Conservation (phyloP, 257 asterid species). For the Orobanche coerulescens region DNA sequence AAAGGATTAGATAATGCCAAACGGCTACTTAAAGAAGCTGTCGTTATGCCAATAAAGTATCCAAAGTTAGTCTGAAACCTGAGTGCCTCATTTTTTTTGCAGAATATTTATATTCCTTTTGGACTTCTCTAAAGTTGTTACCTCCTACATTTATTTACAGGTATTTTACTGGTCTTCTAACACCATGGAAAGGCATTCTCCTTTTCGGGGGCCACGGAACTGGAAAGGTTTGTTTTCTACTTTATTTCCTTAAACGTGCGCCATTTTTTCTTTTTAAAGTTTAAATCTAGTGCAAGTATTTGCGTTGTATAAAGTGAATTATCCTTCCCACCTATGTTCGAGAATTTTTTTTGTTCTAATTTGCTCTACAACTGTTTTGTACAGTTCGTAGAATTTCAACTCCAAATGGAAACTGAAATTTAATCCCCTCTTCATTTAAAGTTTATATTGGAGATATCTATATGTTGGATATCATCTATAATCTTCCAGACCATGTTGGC, state of each 20-base stretch:
- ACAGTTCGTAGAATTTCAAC: not conserved
- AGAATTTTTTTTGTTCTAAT: conserved; percentile 2
- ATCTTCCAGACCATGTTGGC: conserved; percentile 92
- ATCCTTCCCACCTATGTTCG: not conserved
- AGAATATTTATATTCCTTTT: conserved; percentile 13
- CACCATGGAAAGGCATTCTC: conserved; percentile 99
- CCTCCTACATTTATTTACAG: conserved; percentile 30
- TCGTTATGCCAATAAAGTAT: conserved; percentile 98
- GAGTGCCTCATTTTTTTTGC: conserved; percentile 17
- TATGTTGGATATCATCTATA: conserved; percentile 5
- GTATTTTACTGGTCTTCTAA: conserved; percentile 90
- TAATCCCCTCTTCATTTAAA: conserved; percentile 1
- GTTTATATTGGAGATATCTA: not conserved
- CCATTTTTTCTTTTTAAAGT: conserved; percentile 6
- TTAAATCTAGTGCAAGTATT: conserved; percentile 7
- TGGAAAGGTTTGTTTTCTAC: conserved; percentile 67
- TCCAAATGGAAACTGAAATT: conserved; percentile 7
- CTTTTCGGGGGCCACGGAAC: conserved; percentile 99
- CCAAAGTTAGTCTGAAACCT: conserved; percentile 54
- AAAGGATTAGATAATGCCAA: conserved; percentile 96
- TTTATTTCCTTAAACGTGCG: conserved; percentile 12
- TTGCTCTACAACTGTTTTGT: not conserved
- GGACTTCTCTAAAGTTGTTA: conserved; percentile 9
- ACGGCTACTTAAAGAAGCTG: conserved; percentile 91
- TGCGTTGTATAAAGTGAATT: not conserved